phyloP scores from a whole-genome alignment of 139 green algal genomes.

The Tetradesmus lagerheimii region DNA sequence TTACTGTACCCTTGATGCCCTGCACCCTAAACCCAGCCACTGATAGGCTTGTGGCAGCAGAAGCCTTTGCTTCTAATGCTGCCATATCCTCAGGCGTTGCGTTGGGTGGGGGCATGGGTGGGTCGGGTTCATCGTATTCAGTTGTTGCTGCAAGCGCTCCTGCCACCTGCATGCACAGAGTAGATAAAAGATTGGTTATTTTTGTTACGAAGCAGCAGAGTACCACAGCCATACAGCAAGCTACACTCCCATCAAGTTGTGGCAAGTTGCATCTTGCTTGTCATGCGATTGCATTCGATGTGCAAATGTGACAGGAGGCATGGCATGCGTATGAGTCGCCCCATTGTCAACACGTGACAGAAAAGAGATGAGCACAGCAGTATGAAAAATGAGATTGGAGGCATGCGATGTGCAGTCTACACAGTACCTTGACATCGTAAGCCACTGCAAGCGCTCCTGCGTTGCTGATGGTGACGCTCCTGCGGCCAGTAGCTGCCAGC shows the following conservation, averaged over 20 bases:
- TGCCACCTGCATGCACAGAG: constrained; percentile 26
- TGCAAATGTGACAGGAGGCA: no score
- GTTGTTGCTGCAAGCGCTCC: constrained; percentile 26
- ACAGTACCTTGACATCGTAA: constrained; percentile 50
- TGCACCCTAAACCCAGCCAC: constrained; percentile 54
- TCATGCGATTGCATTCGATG: no score
- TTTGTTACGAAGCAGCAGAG: no score
- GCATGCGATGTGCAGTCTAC: no score
- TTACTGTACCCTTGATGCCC: constrained; percentile 45
- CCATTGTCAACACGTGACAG: no score
- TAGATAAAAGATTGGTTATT: no score
- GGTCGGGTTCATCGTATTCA: constrained; percentile 6
- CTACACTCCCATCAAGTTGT: no score
- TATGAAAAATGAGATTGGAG: no score
- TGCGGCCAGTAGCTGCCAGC: constrained; percentile 56
- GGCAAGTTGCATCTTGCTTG: no score
- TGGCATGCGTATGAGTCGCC: no score
- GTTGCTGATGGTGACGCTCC: constrained; percentile 66
- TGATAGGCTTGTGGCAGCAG: constrained; percentile 1
- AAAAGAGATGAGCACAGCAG: no score
- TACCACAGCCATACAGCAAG: no score
- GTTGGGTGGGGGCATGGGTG: constrained; percentile 2
- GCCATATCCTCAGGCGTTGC: constrained; percentile 38
- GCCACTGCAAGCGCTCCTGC: constrained; percentile 71
- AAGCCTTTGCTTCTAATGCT: constrained; percentile 16